Percentiles rank a stretch among this genome's conserved stretches.
Conservation (phyloP, 352 stramenopile species). For the Phytophthora sansomeana region DNA sequence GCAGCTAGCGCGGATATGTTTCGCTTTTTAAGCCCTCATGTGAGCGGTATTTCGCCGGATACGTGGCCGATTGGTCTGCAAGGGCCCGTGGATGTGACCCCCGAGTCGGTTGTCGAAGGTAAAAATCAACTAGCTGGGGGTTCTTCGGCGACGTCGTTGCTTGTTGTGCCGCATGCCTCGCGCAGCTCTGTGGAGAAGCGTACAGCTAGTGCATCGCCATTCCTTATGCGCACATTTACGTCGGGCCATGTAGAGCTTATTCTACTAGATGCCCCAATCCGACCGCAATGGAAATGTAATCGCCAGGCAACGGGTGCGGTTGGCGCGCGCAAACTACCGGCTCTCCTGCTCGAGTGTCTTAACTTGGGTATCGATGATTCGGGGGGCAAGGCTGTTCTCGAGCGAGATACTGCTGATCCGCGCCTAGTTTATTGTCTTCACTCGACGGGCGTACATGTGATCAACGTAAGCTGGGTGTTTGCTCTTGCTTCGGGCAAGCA, state of each 20-base stretch:
- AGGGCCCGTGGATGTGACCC: slow-evolving; percentile 64
- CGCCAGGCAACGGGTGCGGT: slow-evolving; percentile 24
- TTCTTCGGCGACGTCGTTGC: slow-evolving; percentile 56
- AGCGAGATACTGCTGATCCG: slow-evolving; percentile 57
- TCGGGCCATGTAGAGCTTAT: slow-evolving; percentile 82
- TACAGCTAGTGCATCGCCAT: slow-evolving; percentile 48
- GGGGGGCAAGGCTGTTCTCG: slow-evolving; percentile 65
- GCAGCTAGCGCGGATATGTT: slow-evolving; percentile 35
- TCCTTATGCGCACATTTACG: slow-evolving; percentile 74
- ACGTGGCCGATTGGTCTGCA: slow-evolving; percentile 82
- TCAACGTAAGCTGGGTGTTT: slow-evolving; percentile 81
- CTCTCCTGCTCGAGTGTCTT: slow-evolving; percentile 76
- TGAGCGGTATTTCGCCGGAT: slow-evolving; percentile 76
- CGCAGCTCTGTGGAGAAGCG: slow-evolving; percentile 38
- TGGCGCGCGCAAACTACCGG: slow-evolving; percentile 41
- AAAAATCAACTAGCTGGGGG: slow-evolving; percentile 59
- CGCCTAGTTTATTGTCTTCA: slow-evolving; percentile 79
- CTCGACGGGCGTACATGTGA: slow-evolving; percentile 78
- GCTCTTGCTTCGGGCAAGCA: slow-evolving; percentile 63
- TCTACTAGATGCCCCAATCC: slow-evolving; percentile 66
- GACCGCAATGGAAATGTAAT: slow-evolving; percentile 69
- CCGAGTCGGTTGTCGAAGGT: slow-evolving; percentile 64
- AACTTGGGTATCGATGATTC: slow-evolving; percentile 79
- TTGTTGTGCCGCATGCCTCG: slow-evolving; percentile 56
- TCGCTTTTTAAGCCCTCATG: slow-evolving; percentile 61